Evolutionary conservation across 768 basidiomycete species (phyloP), one percentile per base, ranked within the genome.

Genomic region (Suillus cothurnatus): DNA sequence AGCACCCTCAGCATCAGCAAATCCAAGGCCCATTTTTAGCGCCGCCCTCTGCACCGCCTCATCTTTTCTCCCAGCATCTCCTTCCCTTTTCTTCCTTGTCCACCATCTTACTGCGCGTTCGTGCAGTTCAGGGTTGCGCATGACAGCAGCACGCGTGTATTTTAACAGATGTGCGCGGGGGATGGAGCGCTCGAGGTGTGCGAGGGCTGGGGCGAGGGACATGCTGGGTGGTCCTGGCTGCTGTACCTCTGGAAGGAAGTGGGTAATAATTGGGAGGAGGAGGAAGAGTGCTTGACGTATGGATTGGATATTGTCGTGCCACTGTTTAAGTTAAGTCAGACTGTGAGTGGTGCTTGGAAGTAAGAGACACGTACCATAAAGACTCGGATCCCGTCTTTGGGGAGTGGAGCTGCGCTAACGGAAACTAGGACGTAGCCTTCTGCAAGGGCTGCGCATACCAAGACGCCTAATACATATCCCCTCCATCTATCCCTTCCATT

Each of bases 281-380:
- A 91, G 78, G 76, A 92, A 89, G 61, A 90, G 73, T 2, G 80
- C 32, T 61, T 85, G 83, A n/a, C 91, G 89, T 39, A 76, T 66
- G 57, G 81, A 71, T 72, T 84, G 82, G 43, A 88, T 75, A 32
- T 72, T 78, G 72, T 92, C 89, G 75, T 91, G 88, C 86, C 87
- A 89, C 91, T 92, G 66, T 36, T 19, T 17, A 39, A 11, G 11
- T 15, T 15, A 32, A 45, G 4, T 31, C 21, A 28, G 17, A 15
- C 8, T 55, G n/a, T n/a, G 6, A n/a, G 2, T 12, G 32, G 11
- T 21, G 6, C 6, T 23, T n/a, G 7, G 15, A 59, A 28, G 61
- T 17, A 15, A 31, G 31, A 52, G 26, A 45, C 39, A 72, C 78
- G 61, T 63, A 82, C 81, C 81, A 82, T 82, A 64, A 78, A 74